These are phyloP conservation scores for Saturnispora ahearnii DNA, from an alignment of 805 yeast genomes.

Conservation along the genomic window DNA sequence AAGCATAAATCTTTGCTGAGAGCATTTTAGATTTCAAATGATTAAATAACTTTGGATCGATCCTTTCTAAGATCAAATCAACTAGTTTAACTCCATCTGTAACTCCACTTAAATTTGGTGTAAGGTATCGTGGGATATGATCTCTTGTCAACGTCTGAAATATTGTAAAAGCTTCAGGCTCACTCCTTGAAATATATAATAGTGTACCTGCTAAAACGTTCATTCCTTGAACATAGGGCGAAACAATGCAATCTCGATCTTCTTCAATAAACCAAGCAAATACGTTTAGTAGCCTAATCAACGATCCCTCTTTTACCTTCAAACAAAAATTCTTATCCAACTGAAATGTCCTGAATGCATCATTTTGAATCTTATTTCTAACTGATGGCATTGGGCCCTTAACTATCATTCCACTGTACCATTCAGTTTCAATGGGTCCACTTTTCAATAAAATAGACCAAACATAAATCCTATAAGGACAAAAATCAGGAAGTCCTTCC, in stretches of 20 bases:
- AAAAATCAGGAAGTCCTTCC: slow-evolving; percentile 35
- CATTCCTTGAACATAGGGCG: slow-evolving; percentile 83
- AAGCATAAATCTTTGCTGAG: slow-evolving; percentile 80
- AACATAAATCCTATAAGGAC: slow-evolving; percentile 64
- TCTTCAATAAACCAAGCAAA: slow-evolving; percentile 36
- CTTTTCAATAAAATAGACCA: slow-evolving; percentile 73
- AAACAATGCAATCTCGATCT: slow-evolving; percentile 18
- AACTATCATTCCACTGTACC: slow-evolving; percentile 45
- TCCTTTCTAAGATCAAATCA: slow-evolving; percentile 60
- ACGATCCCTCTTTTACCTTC: slow-evolving; percentile 64
- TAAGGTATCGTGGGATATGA: slow-evolving; percentile 70
- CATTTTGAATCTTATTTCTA: slow-evolving; percentile 4
- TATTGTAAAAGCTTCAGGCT: slow-evolving; percentile 75
- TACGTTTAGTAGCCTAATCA: slow-evolving; percentile 64
- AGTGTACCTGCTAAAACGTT: slow-evolving; percentile 82
- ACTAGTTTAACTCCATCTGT: slow-evolving; percentile 66
- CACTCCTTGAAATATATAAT: slow-evolving; percentile 64
- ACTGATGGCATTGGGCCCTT: slow-evolving; percentile 32
- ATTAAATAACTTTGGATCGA: slow-evolving; percentile 63
- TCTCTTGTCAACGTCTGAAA: slow-evolving; percentile 52
- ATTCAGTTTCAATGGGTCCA: slow-evolving; percentile 46
- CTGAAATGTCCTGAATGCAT: slow-evolving; percentile 76
- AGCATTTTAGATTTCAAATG: slow-evolving; percentile 54
- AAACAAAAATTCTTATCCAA: slow-evolving; percentile 58
- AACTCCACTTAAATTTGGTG: slow-evolving; percentile 72